Evolutionary conservation across 2,329 filamentous ascomycete genomes (phyloP).

Genomic region (Colletotrichum orbiculare): DNA sequence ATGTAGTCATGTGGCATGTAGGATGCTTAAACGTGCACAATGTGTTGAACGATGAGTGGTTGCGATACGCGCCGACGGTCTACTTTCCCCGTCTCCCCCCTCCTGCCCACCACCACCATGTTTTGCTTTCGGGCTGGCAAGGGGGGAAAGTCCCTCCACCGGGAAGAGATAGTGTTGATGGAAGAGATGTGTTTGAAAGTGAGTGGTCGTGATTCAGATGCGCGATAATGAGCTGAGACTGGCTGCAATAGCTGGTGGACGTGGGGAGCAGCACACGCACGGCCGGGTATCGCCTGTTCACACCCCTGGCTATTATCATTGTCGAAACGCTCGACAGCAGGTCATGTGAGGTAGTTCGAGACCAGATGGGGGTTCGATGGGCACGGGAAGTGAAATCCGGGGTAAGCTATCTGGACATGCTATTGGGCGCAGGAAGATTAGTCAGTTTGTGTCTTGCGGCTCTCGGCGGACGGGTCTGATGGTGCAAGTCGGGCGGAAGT

Average conservation of each 20-base stretch:
- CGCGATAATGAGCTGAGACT: not conserved
- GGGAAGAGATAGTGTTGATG: too few species aligned
- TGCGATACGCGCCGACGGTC: constrained; percentile 13
- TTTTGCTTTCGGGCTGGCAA: too few species aligned
- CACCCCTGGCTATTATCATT: constrained; percentile 12
- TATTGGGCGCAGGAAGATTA: constrained; percentile 3
- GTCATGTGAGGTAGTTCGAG: constrained; percentile 30
- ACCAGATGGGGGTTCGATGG: not conserved
- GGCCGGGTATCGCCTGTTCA: too few species aligned
- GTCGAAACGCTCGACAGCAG: constrained; percentile 22
- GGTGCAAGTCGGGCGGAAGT: not conserved
- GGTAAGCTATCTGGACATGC: not conserved
- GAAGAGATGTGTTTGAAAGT: constrained; percentile 17
- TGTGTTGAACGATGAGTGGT: constrained; percentile 26
- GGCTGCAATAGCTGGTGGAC: not conserved
- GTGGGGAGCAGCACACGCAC: constrained; percentile 1
- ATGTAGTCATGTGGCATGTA: constrained; percentile 14
- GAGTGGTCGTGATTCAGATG: constrained; percentile 9
- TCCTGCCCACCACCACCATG: not conserved
- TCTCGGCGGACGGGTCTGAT: not conserved
- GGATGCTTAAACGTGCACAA: constrained; percentile 24
- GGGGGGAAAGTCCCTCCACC: too few species aligned
- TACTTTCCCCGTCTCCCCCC: not conserved
- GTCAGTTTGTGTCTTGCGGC: not conserved
- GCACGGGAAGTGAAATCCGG: constrained; percentile 7